Conservation (phyloP, 192 early-diverging fungal genomes). For the Coemansia sp. region DNA sequence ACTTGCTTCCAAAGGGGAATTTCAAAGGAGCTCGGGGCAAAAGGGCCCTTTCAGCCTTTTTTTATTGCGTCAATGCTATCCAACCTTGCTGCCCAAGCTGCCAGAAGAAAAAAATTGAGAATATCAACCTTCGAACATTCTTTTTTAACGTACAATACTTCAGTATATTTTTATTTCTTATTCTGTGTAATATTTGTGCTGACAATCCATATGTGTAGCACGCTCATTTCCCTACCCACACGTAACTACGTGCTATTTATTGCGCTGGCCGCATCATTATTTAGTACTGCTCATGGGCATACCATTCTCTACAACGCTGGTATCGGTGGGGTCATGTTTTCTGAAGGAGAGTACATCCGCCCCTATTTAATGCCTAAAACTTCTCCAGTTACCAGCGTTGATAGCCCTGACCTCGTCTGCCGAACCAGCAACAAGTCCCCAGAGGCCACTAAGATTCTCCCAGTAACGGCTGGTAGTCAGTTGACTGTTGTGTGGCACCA, state of each 20-base stretch:
- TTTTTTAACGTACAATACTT: no score
- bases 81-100: no score
- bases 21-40: no score
- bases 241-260: not conserved
- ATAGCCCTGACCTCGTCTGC: not conserved
- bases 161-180: not conserved
- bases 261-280: not conserved
- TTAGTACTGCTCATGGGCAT: not conserved
- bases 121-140: no score
- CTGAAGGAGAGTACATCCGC: not conserved
- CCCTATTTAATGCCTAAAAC: not conserved
- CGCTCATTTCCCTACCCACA: not conserved
- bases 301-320: not conserved
- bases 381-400: not conserved
- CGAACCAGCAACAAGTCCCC: not conserved
- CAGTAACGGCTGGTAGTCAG: not conserved
- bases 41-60: no score
- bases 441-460: not conserved
- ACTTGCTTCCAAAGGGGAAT: no score
- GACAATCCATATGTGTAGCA: not conserved
- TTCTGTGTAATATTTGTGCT: not conserved
- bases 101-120: no score
- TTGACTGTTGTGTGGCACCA: conserved; percentile 29
- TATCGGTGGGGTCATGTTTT: not conserved
- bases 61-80: no score